Conservation (phyloP, 2,329 filamentous ascomycete genomes). For the Alternaria alternata region DNA sequence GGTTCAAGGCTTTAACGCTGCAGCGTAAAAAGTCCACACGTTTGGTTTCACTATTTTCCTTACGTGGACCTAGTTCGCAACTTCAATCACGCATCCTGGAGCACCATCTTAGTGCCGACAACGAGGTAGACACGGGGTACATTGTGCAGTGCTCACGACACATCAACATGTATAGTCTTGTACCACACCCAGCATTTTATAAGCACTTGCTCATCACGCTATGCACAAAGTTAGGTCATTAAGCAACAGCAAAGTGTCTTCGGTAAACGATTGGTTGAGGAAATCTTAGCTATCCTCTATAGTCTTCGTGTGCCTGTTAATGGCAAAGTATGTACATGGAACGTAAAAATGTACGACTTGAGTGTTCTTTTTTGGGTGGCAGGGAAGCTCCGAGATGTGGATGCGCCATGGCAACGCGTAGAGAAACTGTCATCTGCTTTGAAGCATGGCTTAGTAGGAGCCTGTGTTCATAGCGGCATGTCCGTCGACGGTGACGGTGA, state of each 20-base stretch:
- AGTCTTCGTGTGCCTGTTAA: not conserved
- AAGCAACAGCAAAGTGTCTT: not conserved
- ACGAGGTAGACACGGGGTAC: not conserved
- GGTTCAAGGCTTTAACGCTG: too few species aligned
- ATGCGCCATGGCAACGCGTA: not conserved
- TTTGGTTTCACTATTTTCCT: not conserved
- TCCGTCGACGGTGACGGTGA: slow-evolving; percentile 34
- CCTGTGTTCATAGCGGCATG: slow-evolving; percentile 4
- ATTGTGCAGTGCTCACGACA: not conserved
- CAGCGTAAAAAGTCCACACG: not conserved
- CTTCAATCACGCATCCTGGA: not conserved
- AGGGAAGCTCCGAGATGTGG: not conserved
- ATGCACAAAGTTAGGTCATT: not conserved
- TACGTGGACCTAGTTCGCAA: not conserved
- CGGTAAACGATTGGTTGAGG: not conserved
- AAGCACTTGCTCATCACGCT: not conserved
- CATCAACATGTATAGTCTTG: not conserved
- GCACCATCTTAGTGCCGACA: not conserved
- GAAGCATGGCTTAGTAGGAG: slow-evolving; percentile 7
- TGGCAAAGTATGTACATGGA: slow-evolving; percentile 14
- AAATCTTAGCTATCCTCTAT: slow-evolving; percentile 1
- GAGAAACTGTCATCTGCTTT: not conserved
- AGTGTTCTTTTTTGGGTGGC: not conserved
- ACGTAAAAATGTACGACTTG: not conserved
- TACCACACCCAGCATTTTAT: not conserved